A percentile compares a stretch with the other conserved stretches of the same genome.
These are phyloP conservation scores for Leccinum disarticulatum DNA, from an alignment of 768 basidiomycete genomes.

Conservation along the genomic window DNA sequence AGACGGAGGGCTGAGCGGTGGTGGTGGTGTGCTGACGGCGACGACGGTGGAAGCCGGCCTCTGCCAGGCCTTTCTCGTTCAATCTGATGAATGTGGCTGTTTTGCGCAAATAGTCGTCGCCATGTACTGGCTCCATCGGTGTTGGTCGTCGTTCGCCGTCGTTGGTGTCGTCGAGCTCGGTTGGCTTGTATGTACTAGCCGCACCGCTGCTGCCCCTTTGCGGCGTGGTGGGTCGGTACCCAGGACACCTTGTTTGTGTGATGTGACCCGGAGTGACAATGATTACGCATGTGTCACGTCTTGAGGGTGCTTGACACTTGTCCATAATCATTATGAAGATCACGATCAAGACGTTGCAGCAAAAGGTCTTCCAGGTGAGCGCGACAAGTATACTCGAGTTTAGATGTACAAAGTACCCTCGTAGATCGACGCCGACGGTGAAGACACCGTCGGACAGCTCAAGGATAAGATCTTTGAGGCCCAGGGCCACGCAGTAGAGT, in stretches of 20 bases:
- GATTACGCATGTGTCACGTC: constrained; percentile 26
- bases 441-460: constrained; percentile 72
- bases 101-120: constrained; percentile 74
- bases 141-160: constrained; percentile 8
- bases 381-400: not conserved
- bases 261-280: constrained; percentile 20
- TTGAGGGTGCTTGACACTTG: constrained; percentile 14
- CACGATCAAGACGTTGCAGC: constrained; percentile 92
- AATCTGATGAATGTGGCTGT: constrained; percentile 69
- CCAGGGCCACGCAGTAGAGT: constrained; percentile 71
- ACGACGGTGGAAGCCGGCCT: constrained; percentile 55
- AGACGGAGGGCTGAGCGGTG: constrained; percentile 38
- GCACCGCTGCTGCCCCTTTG: constrained; percentile 22
- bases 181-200: not conserved
- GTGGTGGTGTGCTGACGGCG: constrained; percentile 36
- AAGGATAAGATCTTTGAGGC: constrained; percentile 80
- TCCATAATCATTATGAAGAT: constrained; percentile 84
- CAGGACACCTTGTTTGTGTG: constrained; percentile 18
- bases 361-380: constrained; percentile 82
- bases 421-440: constrained; percentile 74
- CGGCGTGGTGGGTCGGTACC: constrained; percentile 23
- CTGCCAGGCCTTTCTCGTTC: constrained; percentile 73
- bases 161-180: not conserved
- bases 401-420: not conserved
- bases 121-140: constrained; percentile 54